Evolutionary conservation across 164 flowering plant genomes (phyloP), one percentile per base, ranked within the genome.

Genomic region (Tetracentron sinense): DNA sequence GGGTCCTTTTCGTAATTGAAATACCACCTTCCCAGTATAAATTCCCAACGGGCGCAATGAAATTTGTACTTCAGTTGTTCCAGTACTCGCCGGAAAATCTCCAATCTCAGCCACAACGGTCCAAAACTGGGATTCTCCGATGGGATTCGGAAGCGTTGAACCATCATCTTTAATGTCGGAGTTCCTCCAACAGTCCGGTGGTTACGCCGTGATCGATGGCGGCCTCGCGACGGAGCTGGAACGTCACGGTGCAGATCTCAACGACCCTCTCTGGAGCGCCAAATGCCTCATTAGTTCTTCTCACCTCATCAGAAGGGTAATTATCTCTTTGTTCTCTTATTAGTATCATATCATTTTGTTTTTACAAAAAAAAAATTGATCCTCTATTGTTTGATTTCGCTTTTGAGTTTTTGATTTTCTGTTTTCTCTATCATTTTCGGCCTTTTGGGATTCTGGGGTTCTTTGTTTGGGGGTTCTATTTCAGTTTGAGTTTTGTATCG

Each of bases 211-310:
- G 28, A 65, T 93, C 22, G 98, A 93, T 74, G 98, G 98, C 19
- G 98, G 98, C 17, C 77, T 93, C n/a, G 98, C 97, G 47, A 93
- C 98, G 50, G 96, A 93, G 75, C 85, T 93, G 4, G 96, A 93
- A 74, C 81, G 90, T 21, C 87, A 85, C 38, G 98, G 98, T 2
- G 96, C 93, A 1, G 78, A 90, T 73, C 88, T 93, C 63, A 82
- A 90, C 50, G 98, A 93, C 58, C 94, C 96, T 65, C 92, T 93
- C 31, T 93, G 98, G 98, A 93, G 98, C 70, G 94, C 94, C 63
- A 90, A 83, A 68, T 93, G 96, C 70, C 90, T 93, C 57, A 61
- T 93, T 64, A 77, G 58, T 62, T 82, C 96, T 22, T 90, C 98
- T 58, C 81, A 90, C 26, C 96, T 93, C 69, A 78, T 93, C 47